phyloP scores from a whole-genome alignment of 345 rosid species.

The Linum tenue region DNA sequence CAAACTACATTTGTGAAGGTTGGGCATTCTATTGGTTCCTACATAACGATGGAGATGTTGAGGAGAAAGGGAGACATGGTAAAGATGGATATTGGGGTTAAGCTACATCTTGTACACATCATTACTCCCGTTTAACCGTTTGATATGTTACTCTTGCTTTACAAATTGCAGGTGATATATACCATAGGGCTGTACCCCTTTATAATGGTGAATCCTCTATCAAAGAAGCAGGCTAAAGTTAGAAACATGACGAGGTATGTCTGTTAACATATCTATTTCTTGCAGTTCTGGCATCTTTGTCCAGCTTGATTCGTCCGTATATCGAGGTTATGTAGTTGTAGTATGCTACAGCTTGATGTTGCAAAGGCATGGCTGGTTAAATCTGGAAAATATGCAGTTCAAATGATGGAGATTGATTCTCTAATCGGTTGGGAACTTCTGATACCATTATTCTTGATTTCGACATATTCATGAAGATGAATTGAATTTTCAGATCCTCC shows the following conservation, averaged over 20 bases:
- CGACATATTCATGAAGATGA: not conserved
- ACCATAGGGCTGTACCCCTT: not conserved
- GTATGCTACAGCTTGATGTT: not conserved
- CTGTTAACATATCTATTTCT: not conserved
- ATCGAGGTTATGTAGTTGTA: not conserved
- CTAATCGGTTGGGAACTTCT: too few relatives aligned
- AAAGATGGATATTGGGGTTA: not conserved
- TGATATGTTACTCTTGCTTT: not conserved
- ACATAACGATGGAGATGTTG: slow-evolving; percentile 51
- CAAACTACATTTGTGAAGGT: slow-evolving; percentile 36
- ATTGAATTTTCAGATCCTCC: slow-evolving; percentile 48
- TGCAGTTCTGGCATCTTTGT: not conserved
- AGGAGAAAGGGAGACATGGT: slow-evolving; percentile 55
- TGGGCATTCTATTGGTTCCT: slow-evolving; percentile 83
- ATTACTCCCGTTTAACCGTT: not conserved
- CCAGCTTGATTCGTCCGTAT: not conserved
- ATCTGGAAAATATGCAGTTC: not conserved
- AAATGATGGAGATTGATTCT: not conserved
- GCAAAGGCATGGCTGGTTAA: not conserved
- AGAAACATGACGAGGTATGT: not conserved
- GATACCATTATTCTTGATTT: not conserved
- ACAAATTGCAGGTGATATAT: slow-evolving; percentile 1
- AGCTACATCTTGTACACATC: not conserved
- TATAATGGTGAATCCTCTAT: not conserved
- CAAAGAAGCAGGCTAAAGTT: not conserved